Conservation (phyloP, 169 alveolate species). For the Plasmodium billcollinsi region DNA sequence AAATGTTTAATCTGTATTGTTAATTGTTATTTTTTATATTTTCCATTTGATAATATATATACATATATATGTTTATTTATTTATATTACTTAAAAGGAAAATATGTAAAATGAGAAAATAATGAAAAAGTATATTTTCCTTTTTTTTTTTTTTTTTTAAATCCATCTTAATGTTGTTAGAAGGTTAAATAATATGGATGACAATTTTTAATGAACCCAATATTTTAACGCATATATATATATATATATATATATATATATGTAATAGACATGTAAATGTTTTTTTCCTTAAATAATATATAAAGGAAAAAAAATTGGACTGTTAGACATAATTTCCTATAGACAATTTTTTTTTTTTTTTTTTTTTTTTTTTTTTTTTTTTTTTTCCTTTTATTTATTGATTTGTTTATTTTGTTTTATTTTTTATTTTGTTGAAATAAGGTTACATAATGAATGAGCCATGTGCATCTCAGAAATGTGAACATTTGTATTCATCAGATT, state of each 20-base stretch:
- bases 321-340: background rate
- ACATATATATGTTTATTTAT: too few relatives aligned
- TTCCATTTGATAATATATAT: background rate
- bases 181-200: constrained; percentile 19
- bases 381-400: too few relatives aligned
- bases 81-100: too few relatives aligned
- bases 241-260: constrained; percentile 10
- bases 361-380: too few relatives aligned
- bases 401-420: background rate
- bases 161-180: constrained; percentile 20
- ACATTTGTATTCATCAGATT: background rate
- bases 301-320: constrained; percentile 1
- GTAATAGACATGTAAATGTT: constrained; percentile 34
- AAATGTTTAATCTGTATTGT: too few relatives aligned
- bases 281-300: constrained; percentile 12
- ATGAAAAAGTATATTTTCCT: background rate
- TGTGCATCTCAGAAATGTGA: constrained; percentile 15
- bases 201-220: constrained; percentile 32
- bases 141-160: constrained; percentile 36
- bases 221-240: constrained; percentile 33
- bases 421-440: constrained; percentile 13
- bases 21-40: too few relatives aligned
- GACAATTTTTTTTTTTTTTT: too few relatives aligned
- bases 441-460: constrained; percentile 23
- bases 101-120: too few relatives aligned